Evolutionary conservation across 2,329 filamentous ascomycete species (phyloP).

Genomic region (Daldinia sp.): DNA sequence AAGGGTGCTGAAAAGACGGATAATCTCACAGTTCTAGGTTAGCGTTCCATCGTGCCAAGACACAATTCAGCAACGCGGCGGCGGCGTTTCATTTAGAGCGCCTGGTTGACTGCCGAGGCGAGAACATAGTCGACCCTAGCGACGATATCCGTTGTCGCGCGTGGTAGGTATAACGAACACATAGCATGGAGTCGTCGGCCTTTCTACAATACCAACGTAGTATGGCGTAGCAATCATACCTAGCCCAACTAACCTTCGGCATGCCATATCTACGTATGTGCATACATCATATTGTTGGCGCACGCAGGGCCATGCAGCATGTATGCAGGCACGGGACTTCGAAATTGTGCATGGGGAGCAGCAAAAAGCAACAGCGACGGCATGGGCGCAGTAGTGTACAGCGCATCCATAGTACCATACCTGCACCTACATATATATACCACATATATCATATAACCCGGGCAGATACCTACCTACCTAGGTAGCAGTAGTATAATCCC

Average conservation of each 20-base stretch:
- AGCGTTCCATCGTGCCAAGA: conserved; percentile 23
- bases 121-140: neutral
- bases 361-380: no score
- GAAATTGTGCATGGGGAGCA: conserved; percentile 11
- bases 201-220: neutral
- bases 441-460: no score
- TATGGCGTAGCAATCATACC: neutral
- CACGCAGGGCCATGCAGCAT: conserved; percentile 3
- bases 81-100: conserved; percentile 28
- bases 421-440: no score
- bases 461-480: neutral
- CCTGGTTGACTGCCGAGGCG: conserved; percentile 13
- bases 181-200: conserved; percentile 3
- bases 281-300: neutral
- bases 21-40: conserved; percentile 15
- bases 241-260: neutral
- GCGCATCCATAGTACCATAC: neutral
- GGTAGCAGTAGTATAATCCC: neutral
- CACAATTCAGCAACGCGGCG: conserved; percentile 24
- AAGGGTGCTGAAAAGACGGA: conserved; percentile 14
- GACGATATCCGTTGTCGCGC: conserved; percentile 3
- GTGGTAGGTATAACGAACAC: neutral
- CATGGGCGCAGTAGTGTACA: neutral
- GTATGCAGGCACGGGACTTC: conserved; percentile 33
- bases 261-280: neutral